Base-by-base conservation (phyloP, 2,329 filamentous ascomycete genomes). In the Ustilaginoidea virens region DNA sequence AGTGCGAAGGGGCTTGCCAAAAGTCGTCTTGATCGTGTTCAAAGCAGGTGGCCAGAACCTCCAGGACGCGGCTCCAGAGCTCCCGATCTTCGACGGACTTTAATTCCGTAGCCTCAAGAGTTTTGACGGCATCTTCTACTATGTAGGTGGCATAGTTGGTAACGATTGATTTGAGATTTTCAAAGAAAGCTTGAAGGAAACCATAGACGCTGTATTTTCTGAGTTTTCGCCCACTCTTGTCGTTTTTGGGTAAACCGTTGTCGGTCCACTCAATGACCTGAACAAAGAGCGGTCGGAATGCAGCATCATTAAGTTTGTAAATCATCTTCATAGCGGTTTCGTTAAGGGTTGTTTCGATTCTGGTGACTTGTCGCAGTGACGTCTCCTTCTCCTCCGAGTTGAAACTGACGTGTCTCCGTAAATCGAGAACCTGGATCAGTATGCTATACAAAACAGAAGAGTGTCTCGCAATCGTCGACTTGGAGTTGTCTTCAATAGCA, bases 251-350 rank as follows among this genome's bases (percentile, higher is more conserved):
- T 25, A 80, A 52, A 0, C 63, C 65, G 2, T 61, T 57, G 12
- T 61, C 63, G 1, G 79, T 69, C 80, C 86, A 94, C 33, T 92
- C 82, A 25, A 92, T 64, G n/a, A 94, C 60, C 38, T 78, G 72
- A 11, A 74, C 67, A 58, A 96, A 98, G 37, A 98, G 74, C 1
- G 90, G 92, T 9, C 86, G 69, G 71, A 98, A 98, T 1, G 80
- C 74, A 1, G 80, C 76, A 48, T 98, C 90, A 55, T 94, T 96
- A 36, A 98, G 69, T 61, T 96, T 96, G 61, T 92, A 83, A 30
- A 93, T 80, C 74, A 94, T 90, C 52, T 83, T 80, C 34, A 98
- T 69, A 0, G 76, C 71, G 9, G 79, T 72, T 7, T 77, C 69
- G 46, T 82, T 78, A 39, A 81, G 46, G 8, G 62, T 59, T 2